These are phyloP conservation scores for Aspergillus neoniger DNA, from an alignment of 2,329 filamentous ascomycete species.

Conservation along the genomic window DNA sequence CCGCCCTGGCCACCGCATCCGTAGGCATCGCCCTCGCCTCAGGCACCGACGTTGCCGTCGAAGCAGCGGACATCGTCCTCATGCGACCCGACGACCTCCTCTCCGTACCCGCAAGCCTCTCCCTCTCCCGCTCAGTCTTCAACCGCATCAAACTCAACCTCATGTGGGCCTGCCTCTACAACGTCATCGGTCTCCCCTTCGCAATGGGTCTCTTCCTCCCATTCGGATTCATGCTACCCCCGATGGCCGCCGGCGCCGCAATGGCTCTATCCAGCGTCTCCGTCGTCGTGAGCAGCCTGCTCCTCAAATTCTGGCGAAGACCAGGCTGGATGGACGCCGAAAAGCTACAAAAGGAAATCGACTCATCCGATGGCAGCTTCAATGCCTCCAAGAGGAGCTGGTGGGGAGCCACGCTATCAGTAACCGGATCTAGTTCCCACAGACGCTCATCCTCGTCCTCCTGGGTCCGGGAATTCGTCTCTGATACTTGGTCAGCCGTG, in stretches of 20 bases:
- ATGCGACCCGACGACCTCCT: constrained; percentile 92
- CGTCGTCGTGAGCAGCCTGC: constrained; percentile 79
- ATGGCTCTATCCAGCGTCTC: constrained; percentile 92
- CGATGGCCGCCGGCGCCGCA: constrained; percentile 90
- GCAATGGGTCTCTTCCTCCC: constrained; percentile 96
- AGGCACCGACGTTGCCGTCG: constrained; percentile 96
- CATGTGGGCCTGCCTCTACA: constrained; percentile 90
- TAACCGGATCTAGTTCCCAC: constrained; percentile 19
- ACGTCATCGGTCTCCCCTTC: constrained; percentile 85
- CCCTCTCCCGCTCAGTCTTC: constrained; percentile 84
- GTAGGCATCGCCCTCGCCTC: constrained; percentile 90
- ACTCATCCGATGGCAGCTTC: constrained; percentile 26
- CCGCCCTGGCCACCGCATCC: constrained; percentile 87
- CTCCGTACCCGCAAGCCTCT: constrained; percentile 83
- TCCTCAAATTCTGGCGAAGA: constrained; percentile 83
- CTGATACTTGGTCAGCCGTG: constrained; percentile 31
- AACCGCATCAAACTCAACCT: constrained; percentile 91
- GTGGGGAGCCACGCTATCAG: constrained; percentile 35
- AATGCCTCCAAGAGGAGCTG: constrained; percentile 25
- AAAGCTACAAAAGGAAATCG: constrained; percentile 60
- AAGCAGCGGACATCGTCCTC: constrained; percentile 91
- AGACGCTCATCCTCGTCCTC: constrained; percentile 22
- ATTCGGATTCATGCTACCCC: constrained; percentile 78
- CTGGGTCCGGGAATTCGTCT: constrained; percentile 21
- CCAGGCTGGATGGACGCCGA: constrained; percentile 84